Evolutionary conservation across 305 asterid genomes (phyloP).

Genomic region (Plantago rigida): DNA sequence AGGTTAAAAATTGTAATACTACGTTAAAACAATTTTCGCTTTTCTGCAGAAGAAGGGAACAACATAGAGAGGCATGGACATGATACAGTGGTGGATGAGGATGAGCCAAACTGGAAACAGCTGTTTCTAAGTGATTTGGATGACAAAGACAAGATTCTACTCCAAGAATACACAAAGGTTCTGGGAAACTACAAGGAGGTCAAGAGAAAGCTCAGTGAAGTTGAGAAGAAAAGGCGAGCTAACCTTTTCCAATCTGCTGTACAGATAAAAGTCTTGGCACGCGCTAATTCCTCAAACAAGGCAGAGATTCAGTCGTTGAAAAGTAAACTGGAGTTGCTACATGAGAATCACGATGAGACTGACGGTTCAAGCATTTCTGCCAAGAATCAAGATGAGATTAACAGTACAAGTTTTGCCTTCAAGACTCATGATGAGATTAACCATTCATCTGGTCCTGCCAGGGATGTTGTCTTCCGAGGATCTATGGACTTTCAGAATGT

Average conservation of each 20-base stretch:
- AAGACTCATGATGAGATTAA: no score
- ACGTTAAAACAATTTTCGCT: background rate
- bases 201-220: slow-evolving; percentile 54
- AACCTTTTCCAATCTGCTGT: slow-evolving; percentile 48
- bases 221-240: slow-evolving; percentile 60
- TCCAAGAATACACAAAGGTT: slow-evolving; percentile 60
- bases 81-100: slow-evolving; percentile 30
- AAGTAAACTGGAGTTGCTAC: slow-evolving; percentile 2
- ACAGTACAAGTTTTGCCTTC: no score
- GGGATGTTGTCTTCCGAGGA: no score
- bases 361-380: background rate
- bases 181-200: slow-evolving; percentile 69
- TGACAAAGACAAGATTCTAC: slow-evolving; percentile 60
- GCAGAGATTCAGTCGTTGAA: slow-evolving; percentile 37
- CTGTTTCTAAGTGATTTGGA: slow-evolving; percentile 64
- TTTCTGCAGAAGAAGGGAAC: slow-evolving; percentile 26
- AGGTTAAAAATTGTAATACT: no score
- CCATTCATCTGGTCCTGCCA: no score
- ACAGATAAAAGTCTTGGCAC: slow-evolving; percentile 38
- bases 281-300: slow-evolving; percentile 38
- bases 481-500: background rate
- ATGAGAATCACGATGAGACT: background rate
- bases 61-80: slow-evolving; percentile 26
- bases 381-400: no score
- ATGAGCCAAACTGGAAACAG: slow-evolving; percentile 59